Conservation (phyloP, 2,329 filamentous ascomycete genomes). For the Dactylonectria macrodidyma region DNA sequence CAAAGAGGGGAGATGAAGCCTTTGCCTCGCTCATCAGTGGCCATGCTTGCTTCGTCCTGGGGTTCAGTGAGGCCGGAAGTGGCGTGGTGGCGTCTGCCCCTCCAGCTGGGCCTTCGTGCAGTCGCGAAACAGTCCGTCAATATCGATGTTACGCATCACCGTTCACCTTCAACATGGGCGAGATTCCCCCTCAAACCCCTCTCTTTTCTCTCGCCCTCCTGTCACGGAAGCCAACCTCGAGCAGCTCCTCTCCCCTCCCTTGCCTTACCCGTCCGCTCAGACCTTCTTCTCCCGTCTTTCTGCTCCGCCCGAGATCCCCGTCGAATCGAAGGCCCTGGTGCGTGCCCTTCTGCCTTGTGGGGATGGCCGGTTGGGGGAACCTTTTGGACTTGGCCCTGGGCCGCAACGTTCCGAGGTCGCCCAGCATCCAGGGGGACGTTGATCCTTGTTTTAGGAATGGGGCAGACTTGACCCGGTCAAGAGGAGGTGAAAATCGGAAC, state of each 20-base stretch:
- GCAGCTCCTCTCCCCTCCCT: not conserved
- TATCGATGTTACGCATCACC: conserved; percentile 7
- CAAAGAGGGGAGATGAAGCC: not conserved
- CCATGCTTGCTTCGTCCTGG: conserved; percentile 8
- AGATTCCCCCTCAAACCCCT: not conserved
- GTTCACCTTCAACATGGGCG: not conserved
- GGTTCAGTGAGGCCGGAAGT: not conserved
- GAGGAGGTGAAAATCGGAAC: conserved; percentile 11
- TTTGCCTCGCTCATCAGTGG: not conserved
- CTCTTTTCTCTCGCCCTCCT: not conserved
- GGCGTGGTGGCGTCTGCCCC: conserved; percentile 16
- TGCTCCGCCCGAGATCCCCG: not conserved
- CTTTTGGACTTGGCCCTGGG: not conserved
- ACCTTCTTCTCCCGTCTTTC: not conserved
- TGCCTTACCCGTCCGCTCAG: conserved; percentile 11
- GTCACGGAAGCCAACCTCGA: not conserved
- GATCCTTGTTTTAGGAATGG: not conserved
- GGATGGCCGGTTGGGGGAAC: not conserved
- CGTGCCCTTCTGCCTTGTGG: conserved; percentile 6
- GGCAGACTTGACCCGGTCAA: not conserved
- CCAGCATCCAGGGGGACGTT: not conserved
- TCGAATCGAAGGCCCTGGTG: not conserved
- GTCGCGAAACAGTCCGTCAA: conserved; percentile 19
- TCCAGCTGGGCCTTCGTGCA: conserved; percentile 13
- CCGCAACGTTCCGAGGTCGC: conserved; percentile 11